Evolutionary conservation across 345 rosid genomes (phyloP), one percentile per base, ranked within the genome.

Genomic region (Ricinus communis): DNA sequence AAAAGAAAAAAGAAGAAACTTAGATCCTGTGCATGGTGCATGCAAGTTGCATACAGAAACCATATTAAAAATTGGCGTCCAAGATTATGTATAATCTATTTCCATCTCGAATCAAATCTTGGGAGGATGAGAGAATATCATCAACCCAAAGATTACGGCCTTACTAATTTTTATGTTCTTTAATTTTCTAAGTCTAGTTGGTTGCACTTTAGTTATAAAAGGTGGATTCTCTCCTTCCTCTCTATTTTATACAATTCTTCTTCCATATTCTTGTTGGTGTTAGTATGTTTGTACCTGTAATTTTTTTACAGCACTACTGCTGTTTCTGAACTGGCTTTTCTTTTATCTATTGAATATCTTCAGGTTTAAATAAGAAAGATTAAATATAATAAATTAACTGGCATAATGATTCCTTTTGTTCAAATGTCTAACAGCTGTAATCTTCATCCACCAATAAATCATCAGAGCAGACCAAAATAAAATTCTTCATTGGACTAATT

Each of bases 81-180:
- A 49, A 49, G 53, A n/a, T 8, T 53, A 11, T 9, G 18, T 19
- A 28, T 10, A 19, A 59, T 60, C 51, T 59, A 33, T 33, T 70
- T 62, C 41, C 22, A 46, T 36, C 38, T 45, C 11, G 86, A 80
- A 80, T 80, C 72, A 80, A 69, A 76, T 80, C 83, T 65, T 65
- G 11, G 18, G 21, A 33, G 24, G 16, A 64, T 25, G 24, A 65
- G 69, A 31, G 54, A 61, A 62, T 54, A 68, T 64, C 41, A 57
- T 47, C 41, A 76, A 22, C 69, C 22, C 15, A 66, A 68, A 65
- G 73, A 76, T 76, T 61, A 64, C 41, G 60, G 46, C 57, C 55
- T 51, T 22, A 1, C 24, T 16, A 21, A 21, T 53, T 2, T 27
- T 22, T 24, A 11, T 8, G 18, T 59, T 41, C n/a, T 19, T 45